Conservation (phyloP, 805 yeast genomes). For the Yamadazyma phyllophila region DNA sequence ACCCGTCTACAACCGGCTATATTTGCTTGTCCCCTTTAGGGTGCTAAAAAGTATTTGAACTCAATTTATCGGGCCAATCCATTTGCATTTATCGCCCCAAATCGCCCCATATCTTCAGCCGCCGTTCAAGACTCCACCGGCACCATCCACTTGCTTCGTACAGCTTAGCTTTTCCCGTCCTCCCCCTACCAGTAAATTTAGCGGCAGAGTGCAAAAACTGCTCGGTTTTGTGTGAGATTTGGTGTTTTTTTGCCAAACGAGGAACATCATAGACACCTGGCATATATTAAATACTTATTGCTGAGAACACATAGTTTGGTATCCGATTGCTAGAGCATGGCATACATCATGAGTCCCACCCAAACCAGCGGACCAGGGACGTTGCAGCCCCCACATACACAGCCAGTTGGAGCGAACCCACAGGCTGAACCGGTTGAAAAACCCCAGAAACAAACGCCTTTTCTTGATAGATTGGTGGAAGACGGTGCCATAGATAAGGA, state of each 20-base stretch:
- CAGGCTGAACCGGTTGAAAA: neutral
- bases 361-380: neutral
- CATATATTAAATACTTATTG: too few relatives aligned
- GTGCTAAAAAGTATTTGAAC: constrained; percentile 2
- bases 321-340: neutral
- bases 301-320: too few relatives aligned
- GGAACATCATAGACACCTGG: neutral
- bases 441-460: neutral
- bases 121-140: neutral
- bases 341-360: neutral
- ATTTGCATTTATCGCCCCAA: neutral
- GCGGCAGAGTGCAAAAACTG: neutral
- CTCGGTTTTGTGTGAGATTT: constrained; percentile 10
- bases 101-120: neutral
- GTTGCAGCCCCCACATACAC: neutral
- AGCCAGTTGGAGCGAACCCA: neutral
- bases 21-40: constrained; percentile 2
- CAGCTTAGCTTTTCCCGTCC: neutral
- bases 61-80: neutral
- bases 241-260: constrained; percentile 12
- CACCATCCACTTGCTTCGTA: too few relatives aligned
- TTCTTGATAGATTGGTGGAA: constrained; percentile 13
- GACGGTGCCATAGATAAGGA: constrained; percentile 23
- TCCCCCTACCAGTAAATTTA: neutral
- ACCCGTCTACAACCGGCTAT: neutral